Evolutionary conservation across 176 grass and related monocot genomes (phyloP), one percentile per base, ranked within the genome.

Genomic region (Rhynchospora tenuis): DNA sequence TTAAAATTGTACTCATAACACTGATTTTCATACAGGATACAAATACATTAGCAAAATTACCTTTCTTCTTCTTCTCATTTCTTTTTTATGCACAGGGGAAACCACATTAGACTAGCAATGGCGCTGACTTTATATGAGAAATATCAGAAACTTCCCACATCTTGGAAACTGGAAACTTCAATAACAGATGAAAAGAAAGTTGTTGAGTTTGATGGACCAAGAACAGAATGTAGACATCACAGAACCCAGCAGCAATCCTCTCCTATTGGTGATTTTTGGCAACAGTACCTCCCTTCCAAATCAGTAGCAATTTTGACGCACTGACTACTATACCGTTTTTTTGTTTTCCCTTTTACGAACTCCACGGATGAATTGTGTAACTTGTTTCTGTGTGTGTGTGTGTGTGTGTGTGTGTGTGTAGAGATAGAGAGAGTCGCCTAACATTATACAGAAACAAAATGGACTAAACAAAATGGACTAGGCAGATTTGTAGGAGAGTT

Each of bases 81-180:
- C 6, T 51, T 56, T n/a, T 84, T 48, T 43, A 45, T 75, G 52
- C 64, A n/a, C 57, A 91, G 73, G 83, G 80, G 82, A 64, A 90
- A 93, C 77, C 76, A 71, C 5, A 87, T 93, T 73, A 88, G 77
- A 81, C 12, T 88, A 70, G 93, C 91, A 9, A 63, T 86, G 76
- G 83, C 86, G 45, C 58, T 98, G 62, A 63, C 91, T 17, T 80
- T 98, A 19, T 86, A 93, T 80, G 59, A 43, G 6, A 90, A 90
- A 73, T 86, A 98, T 91, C 59, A 85, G 31, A 93, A 90, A 67
- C 89, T 95, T 78, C 89, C 96, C 79, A 81, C 76, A 16, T 87
- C 73, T 55, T 98, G 96, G 93, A 90, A 87, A 81, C 83, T 86
- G 5, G 22, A 56, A 78, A 17, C 26, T 44, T 75, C 69, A 14